A percentile compares a stretch with the other conserved stretches of the same genome.
Conservation (phyloP, 2,329 filamentous ascomycete species). For the Beauveria brongniartii region DNA sequence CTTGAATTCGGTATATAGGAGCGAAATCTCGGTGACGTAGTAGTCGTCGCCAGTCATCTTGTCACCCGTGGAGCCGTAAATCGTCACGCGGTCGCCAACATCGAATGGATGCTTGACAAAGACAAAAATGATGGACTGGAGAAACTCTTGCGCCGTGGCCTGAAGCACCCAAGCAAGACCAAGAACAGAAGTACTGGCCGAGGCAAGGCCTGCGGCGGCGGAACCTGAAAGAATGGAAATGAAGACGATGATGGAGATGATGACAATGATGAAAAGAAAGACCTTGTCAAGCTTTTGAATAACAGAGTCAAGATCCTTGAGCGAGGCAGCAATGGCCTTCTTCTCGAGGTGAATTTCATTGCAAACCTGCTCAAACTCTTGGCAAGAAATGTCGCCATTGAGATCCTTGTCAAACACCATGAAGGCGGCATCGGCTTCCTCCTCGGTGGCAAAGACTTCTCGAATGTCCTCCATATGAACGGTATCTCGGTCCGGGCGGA, state of each 20-base stretch:
- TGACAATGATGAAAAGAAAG: conserved; percentile 74
- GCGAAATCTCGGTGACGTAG: conserved; percentile 88
- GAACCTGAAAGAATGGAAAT: conserved; percentile 84
- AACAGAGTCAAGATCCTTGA: conserved; percentile 92
- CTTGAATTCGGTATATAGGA: conserved; percentile 95
- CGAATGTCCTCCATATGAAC: conserved; percentile 72
- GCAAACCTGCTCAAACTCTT: conserved; percentile 86
- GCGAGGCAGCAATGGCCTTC: conserved; percentile 87
- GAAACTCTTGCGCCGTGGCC: conserved; percentile 85
- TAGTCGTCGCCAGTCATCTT: conserved; percentile 79
- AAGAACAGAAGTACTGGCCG: conserved; percentile 77
- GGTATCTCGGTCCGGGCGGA: conserved; percentile 64
- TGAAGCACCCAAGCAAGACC: conserved; percentile 90
- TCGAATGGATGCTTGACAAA: conserved; percentile 98
- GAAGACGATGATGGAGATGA: conserved; percentile 79
- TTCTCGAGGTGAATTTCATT: conserved; percentile 92
- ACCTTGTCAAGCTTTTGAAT: conserved; percentile 84
- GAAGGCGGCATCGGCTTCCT: conserved; percentile 85
- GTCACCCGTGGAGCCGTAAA: conserved; percentile 86
- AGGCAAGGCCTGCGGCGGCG: conserved; percentile 84
- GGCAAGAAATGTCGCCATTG: conserved; percentile 93
- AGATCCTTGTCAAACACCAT: conserved; percentile 92
- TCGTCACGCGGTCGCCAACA: conserved; percentile 83
- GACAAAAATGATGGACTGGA: conserved; percentile 90
- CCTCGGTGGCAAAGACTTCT: conserved; percentile 68